Percentiles rank a stretch among this genome's conserved stretches.
phyloP scores from a whole-genome alignment of 1,139 yeast genomes.

The Candida sp. region DNA sequence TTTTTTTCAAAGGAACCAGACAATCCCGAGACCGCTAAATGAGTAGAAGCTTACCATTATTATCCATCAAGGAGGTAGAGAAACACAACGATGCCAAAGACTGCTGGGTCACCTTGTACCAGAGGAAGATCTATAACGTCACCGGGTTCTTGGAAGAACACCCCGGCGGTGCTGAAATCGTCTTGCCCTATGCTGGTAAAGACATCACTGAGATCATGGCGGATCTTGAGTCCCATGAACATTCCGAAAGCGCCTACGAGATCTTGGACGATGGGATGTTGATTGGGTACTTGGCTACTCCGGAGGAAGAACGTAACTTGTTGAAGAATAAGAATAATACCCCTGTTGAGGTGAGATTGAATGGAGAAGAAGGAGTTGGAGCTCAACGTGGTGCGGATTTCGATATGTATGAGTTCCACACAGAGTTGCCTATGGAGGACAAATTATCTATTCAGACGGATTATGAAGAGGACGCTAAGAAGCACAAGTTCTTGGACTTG shows the following conservation, averaged over 20 bases:
- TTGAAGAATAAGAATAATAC: constrained; percentile 44
- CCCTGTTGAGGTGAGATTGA: constrained; percentile 46
- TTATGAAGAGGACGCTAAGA: constrained; percentile 65
- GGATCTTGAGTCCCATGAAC: constrained; percentile 71
- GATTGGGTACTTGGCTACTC: constrained; percentile 50
- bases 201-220: constrained; percentile 83
- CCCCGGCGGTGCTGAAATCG: constrained; percentile 85
- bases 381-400: constrained; percentile 7
- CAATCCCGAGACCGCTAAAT: neutral
- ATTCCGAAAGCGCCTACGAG: constrained; percentile 88
- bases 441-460: constrained; percentile 82
- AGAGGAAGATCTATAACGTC: constrained; percentile 82
- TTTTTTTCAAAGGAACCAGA: no score
- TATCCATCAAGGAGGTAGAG: constrained; percentile 43
- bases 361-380: constrained; percentile 16
- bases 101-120: constrained; percentile 79
- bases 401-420: constrained; percentile 51
- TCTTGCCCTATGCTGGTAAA: constrained; percentile 79
- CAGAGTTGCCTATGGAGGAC: constrained; percentile 72
- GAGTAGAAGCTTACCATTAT: constrained; percentile 34
- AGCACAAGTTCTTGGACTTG: constrained; percentile 87
- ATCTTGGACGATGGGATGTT: constrained; percentile 78
- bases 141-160: constrained; percentile 80
- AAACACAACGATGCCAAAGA: constrained; percentile 55
- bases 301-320: constrained; percentile 46